Base-by-base conservation (phyloP, 2,329 filamentous ascomycete genomes). In the Clonostachys byssicola region DNA sequence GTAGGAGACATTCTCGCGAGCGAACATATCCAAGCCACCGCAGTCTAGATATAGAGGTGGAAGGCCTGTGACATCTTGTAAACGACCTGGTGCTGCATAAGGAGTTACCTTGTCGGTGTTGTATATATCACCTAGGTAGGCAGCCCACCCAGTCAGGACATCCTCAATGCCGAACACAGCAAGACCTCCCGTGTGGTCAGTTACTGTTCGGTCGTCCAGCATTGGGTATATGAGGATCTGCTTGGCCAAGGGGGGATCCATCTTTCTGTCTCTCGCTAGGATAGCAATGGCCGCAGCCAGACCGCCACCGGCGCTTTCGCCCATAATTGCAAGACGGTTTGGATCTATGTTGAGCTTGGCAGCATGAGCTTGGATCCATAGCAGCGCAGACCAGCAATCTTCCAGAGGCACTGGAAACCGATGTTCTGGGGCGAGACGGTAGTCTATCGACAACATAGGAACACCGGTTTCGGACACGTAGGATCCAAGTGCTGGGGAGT, bases 281-380 rank as follows among this genome's bases (percentile, higher is more conserved):
- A 74, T 53, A 2, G 64, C 60, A 30, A 67, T 53, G 6, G 58
- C 61, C 1, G 70, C 66, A 0, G 68, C 68, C 2, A 75, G 54
- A 3, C 63, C 65, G 13, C 64, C 73, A 3, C 73, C 74, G 0
- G 67, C 73, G 34, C 65, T 70, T 39, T 67, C 64, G 5, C 72
- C 73, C 45, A 64, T 62, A 39, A 75, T 51, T 13, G 64, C 63
- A 46, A 77, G 63, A 9, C 63, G 60, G 1, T 51, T 49, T 0
- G 60, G 56, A 51, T 76, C 70, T 47, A 76, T 58, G 5, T 60
- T 60, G 16, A 76, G 60, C 20, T 68, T 58, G 1, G 40, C 49
- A 4, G 68, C 64, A 48, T 75, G 59, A 20, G 59, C 45, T 40
- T 57, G 48, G 3, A 74, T 49, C 62, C 67, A 75, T 6, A 56